Evolutionary conservation across 2,329 filamentous ascomycete genomes (phyloP), one percentile per base, ranked within the genome.

Genomic region (Dactylellina drechsleri): DNA sequence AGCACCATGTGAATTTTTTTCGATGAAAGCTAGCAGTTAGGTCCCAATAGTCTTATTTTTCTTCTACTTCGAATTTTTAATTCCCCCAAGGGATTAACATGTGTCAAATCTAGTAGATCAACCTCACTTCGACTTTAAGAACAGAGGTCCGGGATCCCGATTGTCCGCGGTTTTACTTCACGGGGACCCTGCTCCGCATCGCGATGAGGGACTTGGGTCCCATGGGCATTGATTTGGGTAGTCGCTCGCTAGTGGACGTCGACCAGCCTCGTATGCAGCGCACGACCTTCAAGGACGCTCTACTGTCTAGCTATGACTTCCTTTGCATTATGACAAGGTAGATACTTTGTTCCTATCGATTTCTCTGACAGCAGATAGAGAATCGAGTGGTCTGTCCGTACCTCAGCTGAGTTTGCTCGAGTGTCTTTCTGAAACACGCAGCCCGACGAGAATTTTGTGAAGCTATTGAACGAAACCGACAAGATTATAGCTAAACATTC

Each of bases 111-210:
- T 28, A 28, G 26, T 4, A 28, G 26, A 28, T 3, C 26, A 28
- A 28, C 7, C 26, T 28, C 3, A 28, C 26, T 7, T 28, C 3
- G 26, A 28, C 26, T 28, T 57, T 54, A 16, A 28, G 10, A 49
- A 65, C 60, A 74, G 70, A 28, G 62, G 70, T 49, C 56, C 60
- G 59, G 68, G 68, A 72, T 66, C 53, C 67, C 59, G 61, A 73
- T 54, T 49, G 26, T 36, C 40, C 36, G 62, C 62, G 62, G 57
- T 74, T 62, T 62, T 28, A 56, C 28, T 56, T 52, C 18, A 20
- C 47, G 54, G 64, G n/a, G 47, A 16, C 12, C 28, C n/a, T 57
- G 60, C 57, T 49, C 47, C 60, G 43, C 36, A 61, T 62, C 57
- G 41, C 45, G 59, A 43, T 58, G 50, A 31, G 65, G 36, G 10